These are phyloP conservation scores for Plasmodium falciparum DNA, from an alignment of 169 alveolate species.

Conservation along the genomic window DNA sequence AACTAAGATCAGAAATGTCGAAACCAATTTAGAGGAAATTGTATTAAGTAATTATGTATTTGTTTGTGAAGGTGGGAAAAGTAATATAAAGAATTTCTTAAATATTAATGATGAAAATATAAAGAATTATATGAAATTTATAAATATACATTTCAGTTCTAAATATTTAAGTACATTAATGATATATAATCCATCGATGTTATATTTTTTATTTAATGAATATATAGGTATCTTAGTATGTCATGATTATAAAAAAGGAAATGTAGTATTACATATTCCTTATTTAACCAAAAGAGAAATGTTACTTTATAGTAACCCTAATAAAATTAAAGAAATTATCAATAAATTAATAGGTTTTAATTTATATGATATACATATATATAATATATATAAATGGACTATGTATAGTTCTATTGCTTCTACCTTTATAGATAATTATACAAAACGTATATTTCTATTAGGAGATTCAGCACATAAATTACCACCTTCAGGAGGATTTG, in stretches of 20 bases:
- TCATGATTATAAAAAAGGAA: conserved; percentile 90
- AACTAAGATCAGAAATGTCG: conserved; percentile 28
- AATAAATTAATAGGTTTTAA: conserved; percentile 81
- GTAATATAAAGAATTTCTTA: conserved; percentile 52
- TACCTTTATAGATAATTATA: conserved; percentile 81
- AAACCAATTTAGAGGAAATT: conserved; percentile 79
- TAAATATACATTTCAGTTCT: conserved; percentile 91
- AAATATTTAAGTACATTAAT: conserved; percentile 82
- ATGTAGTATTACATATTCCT: conserved; percentile 94
- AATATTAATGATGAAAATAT: conserved; percentile 75
- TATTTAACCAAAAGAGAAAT: conserved; percentile 87
- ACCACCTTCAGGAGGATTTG: conserved; percentile 97
- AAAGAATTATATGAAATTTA: conserved; percentile 84
- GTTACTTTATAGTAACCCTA: conserved; percentile 25
- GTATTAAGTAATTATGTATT: conserved; percentile 84
- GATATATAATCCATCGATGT: conserved; percentile 87
- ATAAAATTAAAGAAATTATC: conserved; percentile 76
- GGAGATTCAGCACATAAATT: conserved; percentile 96
- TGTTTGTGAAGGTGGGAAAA: conserved; percentile 83
- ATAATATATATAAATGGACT: conserved; percentile 86
- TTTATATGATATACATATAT: conserved; percentile 79
- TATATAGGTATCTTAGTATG: conserved; percentile 90
- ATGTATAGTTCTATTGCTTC: conserved; percentile 87
- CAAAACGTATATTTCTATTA: conserved; percentile 83
- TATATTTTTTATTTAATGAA: conserved; percentile 89